Percentiles rank a stretch among this genome's conserved stretches.
phyloP scores from a whole-genome alignment of 2,329 filamentous ascomycete species.

The Neonectria neomacrospora region DNA sequence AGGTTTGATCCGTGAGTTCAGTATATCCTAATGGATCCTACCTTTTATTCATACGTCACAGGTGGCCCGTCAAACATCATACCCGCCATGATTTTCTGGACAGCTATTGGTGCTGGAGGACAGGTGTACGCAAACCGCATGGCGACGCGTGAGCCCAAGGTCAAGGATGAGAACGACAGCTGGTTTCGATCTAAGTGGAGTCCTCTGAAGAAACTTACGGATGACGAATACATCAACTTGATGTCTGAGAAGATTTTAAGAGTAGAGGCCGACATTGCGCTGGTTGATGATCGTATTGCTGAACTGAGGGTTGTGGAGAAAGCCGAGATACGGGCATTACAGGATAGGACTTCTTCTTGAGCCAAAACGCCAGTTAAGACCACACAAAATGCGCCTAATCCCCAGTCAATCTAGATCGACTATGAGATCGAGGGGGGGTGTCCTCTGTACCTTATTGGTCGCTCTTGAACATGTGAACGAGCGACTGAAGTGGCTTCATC shows the following conservation, averaged over 20 bases:
- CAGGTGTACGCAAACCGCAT: conserved; percentile 52
- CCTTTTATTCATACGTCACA: conserved; percentile 43
- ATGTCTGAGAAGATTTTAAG: conserved; percentile 76
- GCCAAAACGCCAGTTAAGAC: conserved; percentile 12
- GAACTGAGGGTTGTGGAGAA: conserved; percentile 43
- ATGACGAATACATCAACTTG: conserved; percentile 78
- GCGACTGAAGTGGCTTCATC: conserved; percentile 10
- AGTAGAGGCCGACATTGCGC: conserved; percentile 79
- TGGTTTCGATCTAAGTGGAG: conserved; percentile 73
- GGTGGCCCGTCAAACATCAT: conserved; percentile 65
- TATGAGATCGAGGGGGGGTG: neutral
- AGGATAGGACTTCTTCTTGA: conserved; percentile 20
- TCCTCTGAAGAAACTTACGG: conserved; percentile 75
- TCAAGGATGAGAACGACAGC: conserved; percentile 53
- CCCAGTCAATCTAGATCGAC: neutral
- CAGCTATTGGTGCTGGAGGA: conserved; percentile 54
- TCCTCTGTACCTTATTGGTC: conserved; percentile 12
- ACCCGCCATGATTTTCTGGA: conserved; percentile 62
- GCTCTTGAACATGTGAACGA: neutral
- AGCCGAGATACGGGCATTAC: conserved; percentile 21
- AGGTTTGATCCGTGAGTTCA: conserved; percentile 63
- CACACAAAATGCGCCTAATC: neutral
- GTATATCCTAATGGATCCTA: neutral
- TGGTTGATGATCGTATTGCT: conserved; percentile 80
- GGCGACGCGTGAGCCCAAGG: conserved; percentile 38